These are phyloP conservation scores for Catharanthus roseus DNA, from an alignment of 257 asterid genomes.

Conservation along the genomic window DNA sequence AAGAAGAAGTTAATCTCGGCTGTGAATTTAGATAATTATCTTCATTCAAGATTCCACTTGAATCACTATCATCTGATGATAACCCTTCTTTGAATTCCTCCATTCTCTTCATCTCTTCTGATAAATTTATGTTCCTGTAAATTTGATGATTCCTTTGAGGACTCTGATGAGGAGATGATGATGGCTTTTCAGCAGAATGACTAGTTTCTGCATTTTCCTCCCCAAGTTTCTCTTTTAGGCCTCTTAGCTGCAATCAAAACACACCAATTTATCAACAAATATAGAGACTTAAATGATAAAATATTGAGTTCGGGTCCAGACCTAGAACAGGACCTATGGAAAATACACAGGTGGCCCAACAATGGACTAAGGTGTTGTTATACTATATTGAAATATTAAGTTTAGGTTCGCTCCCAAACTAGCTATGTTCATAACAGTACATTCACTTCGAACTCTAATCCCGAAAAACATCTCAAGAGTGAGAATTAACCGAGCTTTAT, in stretches of 20 bases:
- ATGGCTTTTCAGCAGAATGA: constrained; percentile 8
- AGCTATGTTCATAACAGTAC: too few relatives aligned
- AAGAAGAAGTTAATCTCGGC: constrained; percentile 11
- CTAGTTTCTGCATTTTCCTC: constrained; percentile 19
- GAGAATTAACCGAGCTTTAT: too few relatives aligned
- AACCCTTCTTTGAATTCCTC: constrained; percentile 31
- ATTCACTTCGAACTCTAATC: too few relatives aligned
- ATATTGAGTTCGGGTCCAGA: too few relatives aligned
- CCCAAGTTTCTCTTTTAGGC: constrained; percentile 31
- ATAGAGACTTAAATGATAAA: too few relatives aligned
- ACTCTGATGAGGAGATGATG: neutral
- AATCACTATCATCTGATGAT: constrained; percentile 41
- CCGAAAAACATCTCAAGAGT: too few relatives aligned
- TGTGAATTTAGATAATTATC: constrained; percentile 18
- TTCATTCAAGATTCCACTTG: constrained; percentile 32
- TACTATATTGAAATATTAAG: too few relatives aligned
- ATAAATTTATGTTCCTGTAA: neutral
- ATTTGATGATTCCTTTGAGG: constrained; percentile 11
- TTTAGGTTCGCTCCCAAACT: too few relatives aligned
- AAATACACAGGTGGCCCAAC: too few relatives aligned
- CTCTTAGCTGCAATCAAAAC: constrained; percentile 22
- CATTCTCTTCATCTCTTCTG: constrained; percentile 8
- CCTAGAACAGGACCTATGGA: too few relatives aligned
- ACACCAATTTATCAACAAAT: neutral
- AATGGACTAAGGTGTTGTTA: too few relatives aligned